These are phyloP conservation scores for Claviceps sp. DNA, from an alignment of 2,329 filamentous ascomycete genomes.

Conservation along the genomic window DNA sequence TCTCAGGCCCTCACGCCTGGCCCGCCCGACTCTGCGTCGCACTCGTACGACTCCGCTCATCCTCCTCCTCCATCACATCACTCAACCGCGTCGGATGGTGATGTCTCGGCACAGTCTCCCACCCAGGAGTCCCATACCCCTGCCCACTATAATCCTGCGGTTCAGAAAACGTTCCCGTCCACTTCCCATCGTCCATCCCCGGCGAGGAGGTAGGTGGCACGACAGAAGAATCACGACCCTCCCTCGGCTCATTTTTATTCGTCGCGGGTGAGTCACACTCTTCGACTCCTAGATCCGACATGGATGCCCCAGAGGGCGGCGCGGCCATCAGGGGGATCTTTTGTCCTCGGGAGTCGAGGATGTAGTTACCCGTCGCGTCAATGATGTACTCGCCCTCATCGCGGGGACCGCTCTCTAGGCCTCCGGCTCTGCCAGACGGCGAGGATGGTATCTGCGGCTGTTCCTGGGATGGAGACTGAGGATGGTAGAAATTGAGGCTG, in stretches of 20 bases:
- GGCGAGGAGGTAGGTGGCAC: slow-evolving; percentile 7
- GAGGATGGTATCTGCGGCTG: neutral
- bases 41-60: slow-evolving; percentile 65
- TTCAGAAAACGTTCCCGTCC: slow-evolving; percentile 28
- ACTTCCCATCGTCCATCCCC: slow-evolving; percentile 20
- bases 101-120: slow-evolving; percentile 66
- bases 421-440: slow-evolving; percentile 12
- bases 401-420: slow-evolving; percentile 52
- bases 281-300: slow-evolving; percentile 40
- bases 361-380: slow-evolving; percentile 46
- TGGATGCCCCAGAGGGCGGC: slow-evolving; percentile 29
- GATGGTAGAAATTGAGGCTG: slow-evolving; percentile 12
- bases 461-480: slow-evolving; percentile 8
- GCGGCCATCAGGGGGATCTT: slow-evolving; percentile 38
- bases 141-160: slow-evolving; percentile 52
- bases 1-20: slow-evolving; percentile 1
- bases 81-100: slow-evolving; percentile 81
- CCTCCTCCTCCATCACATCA: slow-evolving; percentile 77
- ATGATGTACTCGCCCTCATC: slow-evolving; percentile 61
- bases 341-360: slow-evolving; percentile 46
- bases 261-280: slow-evolving; percentile 44
- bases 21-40: slow-evolving; percentile 45
- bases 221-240: slow-evolving; percentile 17
- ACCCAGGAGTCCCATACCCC: slow-evolving; percentile 54
- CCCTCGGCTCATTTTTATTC: slow-evolving; percentile 27